Conservation (phyloP, 2,329 filamentous ascomycete species). For the Clonostachys chloroleuca region DNA sequence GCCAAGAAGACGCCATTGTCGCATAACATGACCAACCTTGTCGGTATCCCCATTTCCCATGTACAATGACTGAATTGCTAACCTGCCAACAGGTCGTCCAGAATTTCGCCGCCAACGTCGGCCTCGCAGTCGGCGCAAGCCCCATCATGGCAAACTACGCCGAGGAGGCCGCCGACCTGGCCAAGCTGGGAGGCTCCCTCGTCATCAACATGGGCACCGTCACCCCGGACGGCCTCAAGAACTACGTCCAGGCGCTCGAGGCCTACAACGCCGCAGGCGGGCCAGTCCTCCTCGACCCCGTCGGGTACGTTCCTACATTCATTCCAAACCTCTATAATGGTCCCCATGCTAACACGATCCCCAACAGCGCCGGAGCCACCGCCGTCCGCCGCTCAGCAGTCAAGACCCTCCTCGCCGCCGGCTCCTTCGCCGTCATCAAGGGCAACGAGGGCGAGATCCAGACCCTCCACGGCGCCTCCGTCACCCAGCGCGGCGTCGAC, state of each 20-base stretch:
- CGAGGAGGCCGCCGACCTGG: conserved; percentile 77
- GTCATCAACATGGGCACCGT: conserved; percentile 96
- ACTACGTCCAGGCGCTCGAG: conserved; percentile 68
- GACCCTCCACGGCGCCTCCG: conserved; percentile 57
- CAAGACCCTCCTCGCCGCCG: conserved; percentile 63
- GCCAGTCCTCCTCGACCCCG: conserved; percentile 82
- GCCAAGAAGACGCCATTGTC: conserved; percentile 65
- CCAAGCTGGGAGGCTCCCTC: conserved; percentile 69
- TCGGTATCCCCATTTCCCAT: conserved; percentile 10
- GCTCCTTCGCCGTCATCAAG: conserved; percentile 86
- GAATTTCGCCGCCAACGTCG: conserved; percentile 90
- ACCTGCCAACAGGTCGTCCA: conserved; percentile 60
- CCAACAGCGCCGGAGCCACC: conserved; percentile 68
- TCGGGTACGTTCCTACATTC: conserved; percentile 53
- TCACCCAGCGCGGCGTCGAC: conserved; percentile 77
- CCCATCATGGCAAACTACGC: conserved; percentile 94
- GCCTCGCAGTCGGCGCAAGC: conserved; percentile 76
- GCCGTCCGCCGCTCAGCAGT: conserved; percentile 67
- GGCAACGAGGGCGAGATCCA: conserved; percentile 89
- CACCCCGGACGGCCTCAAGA: conserved; percentile 66
- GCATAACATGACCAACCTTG: conserved; percentile 97
- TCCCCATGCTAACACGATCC: neutral
- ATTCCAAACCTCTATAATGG: neutral
- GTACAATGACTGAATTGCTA: neutral
- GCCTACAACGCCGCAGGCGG: conserved; percentile 78